Percentiles rank a stretch among this genome's conserved stretches.
Evolutionary conservation across 306 rosid genomes (phyloP).

Genomic region (Aeschynomene evenia): DNA sequence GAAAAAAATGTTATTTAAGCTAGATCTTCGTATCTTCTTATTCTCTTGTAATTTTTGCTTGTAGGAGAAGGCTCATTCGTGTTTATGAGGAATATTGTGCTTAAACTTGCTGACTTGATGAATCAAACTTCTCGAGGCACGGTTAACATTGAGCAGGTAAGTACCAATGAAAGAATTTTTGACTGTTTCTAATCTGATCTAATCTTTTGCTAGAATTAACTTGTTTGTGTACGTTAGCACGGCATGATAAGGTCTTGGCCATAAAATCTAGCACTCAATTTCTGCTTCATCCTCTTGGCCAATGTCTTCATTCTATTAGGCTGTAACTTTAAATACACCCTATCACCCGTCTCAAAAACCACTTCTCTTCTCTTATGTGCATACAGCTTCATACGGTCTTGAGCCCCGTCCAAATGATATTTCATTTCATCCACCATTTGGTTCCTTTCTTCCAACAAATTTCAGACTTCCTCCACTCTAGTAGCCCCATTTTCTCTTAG

Average conservation of each 20-base stretch:
- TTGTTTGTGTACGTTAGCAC: background rate
- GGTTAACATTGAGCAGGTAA: conserved; percentile 54
- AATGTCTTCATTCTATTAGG: too few relatives aligned
- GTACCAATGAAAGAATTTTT: conserved; percentile 32
- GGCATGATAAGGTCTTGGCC: background rate
- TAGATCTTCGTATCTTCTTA: conserved; percentile 2
- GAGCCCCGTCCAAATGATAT: too few relatives aligned
- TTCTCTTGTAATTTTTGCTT: conserved; percentile 33
- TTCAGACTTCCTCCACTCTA: too few relatives aligned
- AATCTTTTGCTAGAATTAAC: conserved; percentile 4
- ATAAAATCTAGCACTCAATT: too few relatives aligned
- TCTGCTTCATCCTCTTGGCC: too few relatives aligned
- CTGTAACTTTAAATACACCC: too few relatives aligned
- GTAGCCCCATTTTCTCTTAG: too few relatives aligned
- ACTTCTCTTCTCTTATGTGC: too few relatives aligned
- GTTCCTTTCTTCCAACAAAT: too few relatives aligned
- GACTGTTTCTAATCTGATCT: background rate
- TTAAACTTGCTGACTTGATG: conserved; percentile 73
- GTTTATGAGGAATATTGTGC: conserved; percentile 64
- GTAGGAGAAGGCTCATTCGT: conserved; percentile 63
- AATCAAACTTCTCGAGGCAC: conserved; percentile 38
- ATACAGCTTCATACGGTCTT: too few relatives aligned
- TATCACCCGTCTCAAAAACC: too few relatives aligned
- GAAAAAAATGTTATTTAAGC: background rate
- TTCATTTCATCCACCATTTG: too few relatives aligned